Percentiles rank a stretch among this genome's conserved stretches.
Conservation (phyloP, 2,329 filamentous ascomycete genomes). For the Hawksworthiomyces lignivorus region DNA sequence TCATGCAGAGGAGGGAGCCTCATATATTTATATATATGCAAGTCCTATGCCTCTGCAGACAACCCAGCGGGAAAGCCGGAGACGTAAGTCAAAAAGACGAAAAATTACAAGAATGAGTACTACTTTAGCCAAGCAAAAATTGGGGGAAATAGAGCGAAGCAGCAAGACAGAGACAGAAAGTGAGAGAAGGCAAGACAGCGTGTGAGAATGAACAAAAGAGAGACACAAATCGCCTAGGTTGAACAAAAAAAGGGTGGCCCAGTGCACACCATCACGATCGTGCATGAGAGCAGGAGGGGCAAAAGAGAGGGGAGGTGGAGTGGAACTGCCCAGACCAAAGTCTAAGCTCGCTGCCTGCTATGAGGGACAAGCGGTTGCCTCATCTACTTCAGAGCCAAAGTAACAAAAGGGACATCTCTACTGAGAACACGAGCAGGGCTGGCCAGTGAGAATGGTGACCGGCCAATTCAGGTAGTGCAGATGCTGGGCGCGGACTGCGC, state of each 20-base stretch:
- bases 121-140: background rate
- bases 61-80: background rate
- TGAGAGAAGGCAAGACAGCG: too few species aligned
- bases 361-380: too few species aligned
- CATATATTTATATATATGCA: conserved; percentile 5
- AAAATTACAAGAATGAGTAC: background rate
- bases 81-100: background rate
- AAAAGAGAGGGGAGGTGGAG: background rate
- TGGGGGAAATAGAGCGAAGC: background rate
- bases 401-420: too few species aligned
- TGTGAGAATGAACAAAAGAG: background rate
- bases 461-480: conserved; percentile 3
- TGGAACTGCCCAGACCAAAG: too few species aligned
- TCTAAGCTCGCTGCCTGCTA: too few species aligned
- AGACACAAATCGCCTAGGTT: background rate
- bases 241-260: conserved; percentile 6
- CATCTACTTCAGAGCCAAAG: too few species aligned
- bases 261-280: conserved; percentile 11
- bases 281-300: background rate
- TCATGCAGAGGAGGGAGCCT: conserved; percentile 11
- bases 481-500: background rate
- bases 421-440: background rate
- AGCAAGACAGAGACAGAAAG: background rate
- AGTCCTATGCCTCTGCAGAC: background rate
- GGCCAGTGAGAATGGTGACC: conserved; percentile 7